Conservation (phyloP, 257 asterid species). For the Solanum chiquidenum region DNA sequence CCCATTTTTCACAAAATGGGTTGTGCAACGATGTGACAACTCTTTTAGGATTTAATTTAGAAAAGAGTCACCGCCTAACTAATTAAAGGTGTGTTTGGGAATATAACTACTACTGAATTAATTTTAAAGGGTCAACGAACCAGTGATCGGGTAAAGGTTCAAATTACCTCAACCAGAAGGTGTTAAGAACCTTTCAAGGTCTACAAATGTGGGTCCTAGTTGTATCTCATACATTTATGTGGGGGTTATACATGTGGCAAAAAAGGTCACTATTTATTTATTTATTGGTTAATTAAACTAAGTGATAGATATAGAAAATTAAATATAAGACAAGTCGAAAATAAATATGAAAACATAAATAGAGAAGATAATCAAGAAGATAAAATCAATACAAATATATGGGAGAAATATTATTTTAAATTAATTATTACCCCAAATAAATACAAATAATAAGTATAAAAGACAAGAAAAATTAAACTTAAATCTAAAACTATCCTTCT, state of each 20-base stretch:
- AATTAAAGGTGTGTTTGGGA: background rate
- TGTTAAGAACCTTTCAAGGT: background rate
- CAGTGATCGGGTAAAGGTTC: no score
- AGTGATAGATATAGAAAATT: background rate
- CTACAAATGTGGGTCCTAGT: background rate
- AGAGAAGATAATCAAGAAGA: background rate
- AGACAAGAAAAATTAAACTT: background rate
- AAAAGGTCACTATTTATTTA: background rate
- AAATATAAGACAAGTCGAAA: background rate
- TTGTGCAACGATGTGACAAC: background rate
- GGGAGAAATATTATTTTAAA: no score
- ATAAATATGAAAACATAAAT: background rate
- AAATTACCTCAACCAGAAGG: background rate
- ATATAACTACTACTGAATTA: background rate
- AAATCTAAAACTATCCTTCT: background rate
- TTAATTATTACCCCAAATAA: background rate
- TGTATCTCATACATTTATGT: background rate
- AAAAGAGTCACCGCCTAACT: background rate
- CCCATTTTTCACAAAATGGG: no score
- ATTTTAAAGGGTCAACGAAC: background rate
- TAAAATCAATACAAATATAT: no score
- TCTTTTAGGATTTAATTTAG: background rate
- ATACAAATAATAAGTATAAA: no score
- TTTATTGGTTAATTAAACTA: no score
- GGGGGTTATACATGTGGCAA: background rate